Conservation (phyloP, 257 asterid species). For the Leonotis leonurus region DNA sequence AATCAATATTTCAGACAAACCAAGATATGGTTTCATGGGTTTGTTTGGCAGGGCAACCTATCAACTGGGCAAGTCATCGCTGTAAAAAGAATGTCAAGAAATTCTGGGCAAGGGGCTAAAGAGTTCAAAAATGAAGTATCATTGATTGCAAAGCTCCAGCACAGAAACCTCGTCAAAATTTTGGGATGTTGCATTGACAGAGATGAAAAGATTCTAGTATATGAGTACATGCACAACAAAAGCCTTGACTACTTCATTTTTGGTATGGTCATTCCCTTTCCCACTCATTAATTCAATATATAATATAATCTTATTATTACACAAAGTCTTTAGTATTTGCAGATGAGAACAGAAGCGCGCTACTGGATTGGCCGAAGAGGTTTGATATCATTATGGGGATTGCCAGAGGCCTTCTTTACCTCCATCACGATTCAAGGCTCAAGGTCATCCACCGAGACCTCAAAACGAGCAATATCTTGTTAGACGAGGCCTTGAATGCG, state of each 20-base stretch:
- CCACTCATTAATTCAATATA: neutral
- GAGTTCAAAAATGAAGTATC: conserved; percentile 13
- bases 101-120: conserved; percentile 11
- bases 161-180: neutral
- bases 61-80: neutral
- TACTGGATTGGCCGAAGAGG: conserved; percentile 6
- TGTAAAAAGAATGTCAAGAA: conserved; percentile 15
- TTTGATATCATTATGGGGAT: conserved; percentile 14
- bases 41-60: conserved; percentile 11
- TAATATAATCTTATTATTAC: neutral
- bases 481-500: neutral
- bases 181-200: neutral
- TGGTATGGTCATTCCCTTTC: neutral
- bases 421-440: neutral
- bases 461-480: neutral
- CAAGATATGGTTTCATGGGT: too few relatives aligned
- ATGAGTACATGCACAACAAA: conserved; percentile 5
- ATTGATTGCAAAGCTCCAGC: conserved; percentile 16
- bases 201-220: neutral
- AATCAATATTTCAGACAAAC: too few relatives aligned
- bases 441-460: neutral
- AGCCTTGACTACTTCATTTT: conserved; percentile 13
- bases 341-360: neutral
- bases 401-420: conserved; percentile 9
- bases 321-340: neutral